Conservation (phyloP, 2,329 filamentous ascomycete genomes). For the Arthrobotrys sphaeroides region DNA sequence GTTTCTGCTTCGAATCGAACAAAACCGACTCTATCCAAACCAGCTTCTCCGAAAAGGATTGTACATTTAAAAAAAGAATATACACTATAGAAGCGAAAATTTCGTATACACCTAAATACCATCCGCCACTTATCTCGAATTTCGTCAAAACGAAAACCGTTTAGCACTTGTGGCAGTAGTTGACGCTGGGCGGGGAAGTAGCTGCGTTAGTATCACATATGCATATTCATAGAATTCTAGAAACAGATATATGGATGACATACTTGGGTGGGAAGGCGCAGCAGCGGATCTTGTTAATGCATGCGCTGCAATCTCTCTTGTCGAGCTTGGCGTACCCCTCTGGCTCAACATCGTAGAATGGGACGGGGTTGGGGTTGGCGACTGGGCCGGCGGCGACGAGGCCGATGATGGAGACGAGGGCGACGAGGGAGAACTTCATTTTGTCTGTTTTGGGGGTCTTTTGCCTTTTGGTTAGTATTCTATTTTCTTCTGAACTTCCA, state of each 20-base stretch:
- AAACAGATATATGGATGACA: not conserved
- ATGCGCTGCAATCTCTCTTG: constrained; percentile 18
- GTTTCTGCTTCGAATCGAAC: too few relatives aligned
- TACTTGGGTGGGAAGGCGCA: constrained; percentile 31
- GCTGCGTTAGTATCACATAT: not conserved
- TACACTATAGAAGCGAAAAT: too few relatives aligned
- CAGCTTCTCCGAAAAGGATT: too few relatives aligned
- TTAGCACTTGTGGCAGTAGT: constrained; percentile 42
- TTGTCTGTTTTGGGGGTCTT: constrained; percentile 19
- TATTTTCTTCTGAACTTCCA: not conserved
- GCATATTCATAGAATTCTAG: not conserved
- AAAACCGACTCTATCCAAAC: too few relatives aligned
- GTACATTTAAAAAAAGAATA: too few relatives aligned
- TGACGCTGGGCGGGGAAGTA: not conserved
- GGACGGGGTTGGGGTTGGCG: constrained; percentile 15
- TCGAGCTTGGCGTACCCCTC: not conserved
- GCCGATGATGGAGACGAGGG: constrained; percentile 25
- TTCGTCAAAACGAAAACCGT: too few relatives aligned
- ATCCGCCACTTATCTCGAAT: too few relatives aligned
- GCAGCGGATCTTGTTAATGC: constrained; percentile 5
- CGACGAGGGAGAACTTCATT: constrained; percentile 42
- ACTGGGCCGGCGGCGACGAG: constrained; percentile 31
- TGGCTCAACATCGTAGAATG: constrained; percentile 35
- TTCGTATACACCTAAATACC: too few relatives aligned
- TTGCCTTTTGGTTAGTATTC: not conserved